These are phyloP conservation scores for Clonostachys rhizophaga DNA, from an alignment of 2,329 filamentous ascomycete genomes.

Conservation along the genomic window DNA sequence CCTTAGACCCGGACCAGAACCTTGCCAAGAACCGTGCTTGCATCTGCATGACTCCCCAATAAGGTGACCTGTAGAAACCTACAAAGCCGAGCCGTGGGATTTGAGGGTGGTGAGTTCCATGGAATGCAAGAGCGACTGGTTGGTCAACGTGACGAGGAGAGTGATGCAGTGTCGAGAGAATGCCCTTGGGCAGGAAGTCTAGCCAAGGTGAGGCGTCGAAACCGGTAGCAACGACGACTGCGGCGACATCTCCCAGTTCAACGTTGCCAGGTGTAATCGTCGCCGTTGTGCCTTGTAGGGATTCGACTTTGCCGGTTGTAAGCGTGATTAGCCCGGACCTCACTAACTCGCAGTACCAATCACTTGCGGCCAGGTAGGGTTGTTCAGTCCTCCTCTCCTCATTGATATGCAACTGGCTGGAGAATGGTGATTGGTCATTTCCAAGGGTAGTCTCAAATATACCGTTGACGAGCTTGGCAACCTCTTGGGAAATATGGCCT, in stretches of 20 bases:
- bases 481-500: slow-evolving; percentile 57
- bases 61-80: slow-evolving; percentile 79
- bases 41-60: slow-evolving; percentile 87
- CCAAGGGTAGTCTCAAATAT: slow-evolving; percentile 44
- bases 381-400: slow-evolving; percentile 40
- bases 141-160: slow-evolving; percentile 47
- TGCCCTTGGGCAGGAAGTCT: slow-evolving; percentile 53
- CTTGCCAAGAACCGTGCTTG: slow-evolving; percentile 66
- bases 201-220: slow-evolving; percentile 63
- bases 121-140: slow-evolving; percentile 64
- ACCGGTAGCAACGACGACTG: slow-evolving; percentile 71
- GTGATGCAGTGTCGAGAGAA: slow-evolving; percentile 54
- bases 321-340: slow-evolving; percentile 56
- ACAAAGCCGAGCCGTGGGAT: slow-evolving; percentile 70
- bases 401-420: slow-evolving; percentile 29
- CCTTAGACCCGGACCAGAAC: slow-evolving; percentile 43
- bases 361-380: slow-evolving; percentile 64
- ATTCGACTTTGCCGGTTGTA: slow-evolving; percentile 37
- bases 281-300: slow-evolving; percentile 25
- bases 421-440: slow-evolving; percentile 49
- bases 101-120: slow-evolving; percentile 56
- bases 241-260: slow-evolving; percentile 51
- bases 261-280: slow-evolving; percentile 17
- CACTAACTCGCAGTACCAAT: slow-evolving; percentile 71
- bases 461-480: slow-evolving; percentile 47